These are phyloP conservation scores for Peronospora tabacina DNA, from an alignment of 352 stramenopile species.

Conservation along the genomic window DNA sequence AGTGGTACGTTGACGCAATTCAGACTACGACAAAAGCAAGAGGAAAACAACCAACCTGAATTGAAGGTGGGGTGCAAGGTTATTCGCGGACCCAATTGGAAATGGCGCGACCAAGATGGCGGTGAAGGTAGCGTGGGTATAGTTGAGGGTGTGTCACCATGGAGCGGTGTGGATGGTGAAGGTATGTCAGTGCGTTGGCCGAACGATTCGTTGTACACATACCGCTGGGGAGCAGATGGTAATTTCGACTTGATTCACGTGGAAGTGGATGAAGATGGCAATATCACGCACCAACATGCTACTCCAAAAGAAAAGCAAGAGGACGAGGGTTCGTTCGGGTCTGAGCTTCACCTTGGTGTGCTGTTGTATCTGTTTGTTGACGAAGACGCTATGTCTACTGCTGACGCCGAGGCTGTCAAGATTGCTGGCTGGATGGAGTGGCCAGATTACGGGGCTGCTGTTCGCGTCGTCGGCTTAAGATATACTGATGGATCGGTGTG, in stretches of 20 bases:
- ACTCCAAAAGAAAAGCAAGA: slow-evolving; percentile 66
- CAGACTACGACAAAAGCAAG: slow-evolving; percentile 37
- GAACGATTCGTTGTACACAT: slow-evolving; percentile 85
- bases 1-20: slow-evolving; percentile 72
- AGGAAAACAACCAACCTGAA: slow-evolving; percentile 43
- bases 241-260: slow-evolving; percentile 84
- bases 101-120: slow-evolving; percentile 85
- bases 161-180: slow-evolving; percentile 84
- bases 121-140: slow-evolving; percentile 75
- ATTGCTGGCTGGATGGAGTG: slow-evolving; percentile 67
- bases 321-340: slow-evolving; percentile 68
- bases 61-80: slow-evolving; percentile 81
- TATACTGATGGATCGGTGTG: slow-evolving; percentile 52
- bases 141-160: slow-evolving; percentile 80
- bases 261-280: slow-evolving; percentile 71
- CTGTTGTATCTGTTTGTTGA: slow-evolving; percentile 58
- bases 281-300: slow-evolving; percentile 57
- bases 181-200: slow-evolving; percentile 86
- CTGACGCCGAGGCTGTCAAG: slow-evolving; percentile 24
- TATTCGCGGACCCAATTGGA: slow-evolving; percentile 86
- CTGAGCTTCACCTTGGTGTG: slow-evolving; percentile 71
- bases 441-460: slow-evolving; percentile 72
- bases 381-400: slow-evolving; percentile 1
- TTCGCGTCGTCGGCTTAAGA: slow-evolving; percentile 52
- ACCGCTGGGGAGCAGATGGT: slow-evolving; percentile 81